Evolutionary conservation across 148 eudicot species (phyloP), one percentile per base, ranked within the genome.

Genomic region (Vaccinium vitisidaea): DNA sequence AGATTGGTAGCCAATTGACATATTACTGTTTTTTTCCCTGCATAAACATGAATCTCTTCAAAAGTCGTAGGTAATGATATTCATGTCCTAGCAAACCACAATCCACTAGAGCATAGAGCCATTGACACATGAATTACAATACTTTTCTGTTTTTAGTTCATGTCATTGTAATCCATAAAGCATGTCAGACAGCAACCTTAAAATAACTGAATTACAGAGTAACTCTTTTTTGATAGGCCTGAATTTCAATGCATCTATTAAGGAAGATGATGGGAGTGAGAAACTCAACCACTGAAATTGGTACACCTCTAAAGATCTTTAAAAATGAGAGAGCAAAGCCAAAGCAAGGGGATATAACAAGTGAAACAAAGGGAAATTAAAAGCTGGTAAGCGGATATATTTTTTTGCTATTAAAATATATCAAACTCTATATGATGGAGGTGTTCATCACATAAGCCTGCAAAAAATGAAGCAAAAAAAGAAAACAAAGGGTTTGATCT

Each of bases 271-370:
- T 8, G 48, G 49, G n/a, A 73, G 49, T 73, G 76, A 27, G 48
- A 73, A 73, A 73, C 77, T 36, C 77, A 73, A 36, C 77, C 49
- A 36, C 77, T 73, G 49, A 36, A 18, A 73, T 39, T 36, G 49
- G 77, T 36, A 36, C 23, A 73, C 49, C 36, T 67, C 36, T 27
- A 67, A 25, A 25, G 15, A 25, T 27, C 36, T 25, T 23, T 23
- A 65, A 65, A 25, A 25, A 25, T n/a, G 30, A 23, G 5, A 59
- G 73, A 25, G 73, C 15, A 67, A 67, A 67, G 73, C 6, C 12
- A 67, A 67, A 11, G 69, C 2, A 21, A 8, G 0, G 70, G 70
- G 12, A 25, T 25, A 67, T 25, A 67, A 25, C 6, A 25, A 67
- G 36, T 67, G 36, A 67, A 67, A 23, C 73, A 67, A 49, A n/a